Conservation (phyloP, 345 rosid species). For the Hibiscus syriacus region DNA sequence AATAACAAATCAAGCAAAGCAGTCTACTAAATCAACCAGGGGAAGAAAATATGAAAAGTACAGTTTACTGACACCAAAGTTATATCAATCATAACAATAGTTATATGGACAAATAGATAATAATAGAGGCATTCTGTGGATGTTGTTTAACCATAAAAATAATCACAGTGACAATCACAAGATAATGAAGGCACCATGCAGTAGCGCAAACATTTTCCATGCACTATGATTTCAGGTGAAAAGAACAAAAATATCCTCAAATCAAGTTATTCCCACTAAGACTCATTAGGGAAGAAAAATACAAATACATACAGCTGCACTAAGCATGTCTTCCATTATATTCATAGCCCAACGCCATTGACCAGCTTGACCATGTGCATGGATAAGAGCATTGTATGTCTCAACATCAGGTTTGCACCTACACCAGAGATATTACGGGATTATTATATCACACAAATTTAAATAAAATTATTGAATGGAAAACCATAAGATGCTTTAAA, state of each 20-base stretch:
- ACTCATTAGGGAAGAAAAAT: constrained; percentile 25
- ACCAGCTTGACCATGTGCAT: constrained; percentile 82
- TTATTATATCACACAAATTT: not conserved
- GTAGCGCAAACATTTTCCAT: constrained; percentile 3
- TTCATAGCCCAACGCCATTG: constrained; percentile 98
- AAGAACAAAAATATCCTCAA: constrained; percentile 27
- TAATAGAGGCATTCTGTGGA: not conserved
- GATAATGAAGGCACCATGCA: not conserved
- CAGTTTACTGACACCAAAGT: not conserved
- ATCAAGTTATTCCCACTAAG: constrained; percentile 28
- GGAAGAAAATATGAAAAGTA: not conserved
- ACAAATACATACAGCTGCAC: constrained; percentile 70
- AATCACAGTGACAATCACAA: not conserved
- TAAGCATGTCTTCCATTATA: constrained; percentile 83
- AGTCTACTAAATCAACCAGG: not conserved
- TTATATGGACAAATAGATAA: not conserved
- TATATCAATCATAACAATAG: not conserved
- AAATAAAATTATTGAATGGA: not conserved
- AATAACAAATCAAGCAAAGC: not conserved
- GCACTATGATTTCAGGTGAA: constrained; percentile 2
- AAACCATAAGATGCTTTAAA: not conserved
- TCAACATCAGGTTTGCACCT: constrained; percentile 92
- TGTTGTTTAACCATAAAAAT: not conserved
- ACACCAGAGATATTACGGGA: constrained; percentile 9
- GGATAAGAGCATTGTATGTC: constrained; percentile 82